phyloP scores from a whole-genome alignment of 2,329 filamentous ascomycete species.

The Lanzia echinophila region DNA sequence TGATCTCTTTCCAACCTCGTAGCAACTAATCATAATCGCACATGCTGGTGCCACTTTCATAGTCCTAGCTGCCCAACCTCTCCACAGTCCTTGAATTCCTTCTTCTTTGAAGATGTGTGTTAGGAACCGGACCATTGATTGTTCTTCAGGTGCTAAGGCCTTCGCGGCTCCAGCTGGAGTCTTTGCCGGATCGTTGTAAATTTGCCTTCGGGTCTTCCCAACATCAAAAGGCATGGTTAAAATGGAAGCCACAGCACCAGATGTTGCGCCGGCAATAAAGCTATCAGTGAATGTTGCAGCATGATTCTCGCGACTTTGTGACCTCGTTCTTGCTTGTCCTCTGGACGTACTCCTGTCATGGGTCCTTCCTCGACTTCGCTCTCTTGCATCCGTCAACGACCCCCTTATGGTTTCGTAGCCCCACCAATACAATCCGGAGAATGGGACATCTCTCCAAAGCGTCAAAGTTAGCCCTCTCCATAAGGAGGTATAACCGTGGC shows the following conservation, averaged over 20 bases:
- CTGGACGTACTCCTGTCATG: conserved; percentile 35
- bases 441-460: conserved; percentile 94
- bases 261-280: conserved; percentile 77
- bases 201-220: conserved; percentile 90
- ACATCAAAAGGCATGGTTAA: conserved; percentile 95
- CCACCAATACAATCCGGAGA: conserved; percentile 97
- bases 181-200: conserved; percentile 54
- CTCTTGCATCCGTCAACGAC: conserved; percentile 61
- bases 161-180: conserved; percentile 32
- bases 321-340: conserved; percentile 42
- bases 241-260: conserved; percentile 78
- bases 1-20: conserved; percentile 89
- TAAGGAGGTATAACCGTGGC: conserved; percentile 70
- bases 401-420: conserved; percentile 84
- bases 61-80: conserved; percentile 83
- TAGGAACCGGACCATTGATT: conserved; percentile 75
- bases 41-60: conserved; percentile 94
- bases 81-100: conserved; percentile 75
- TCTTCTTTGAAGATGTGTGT: conserved; percentile 86
- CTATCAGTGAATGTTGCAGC: conserved; percentile 77
- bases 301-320: conserved; percentile 63
- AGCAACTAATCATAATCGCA: conserved; percentile 98
- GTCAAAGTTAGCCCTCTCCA: conserved; percentile 90
- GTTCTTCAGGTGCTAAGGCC: conserved; percentile 58
- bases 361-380: conserved; percentile 39